A percentile compares a stretch with the other conserved stretches of the same genome.
These are phyloP conservation scores for Neurospora cerealis DNA, from an alignment of 495 filamentous ascomycete species.

Conservation along the genomic window DNA sequence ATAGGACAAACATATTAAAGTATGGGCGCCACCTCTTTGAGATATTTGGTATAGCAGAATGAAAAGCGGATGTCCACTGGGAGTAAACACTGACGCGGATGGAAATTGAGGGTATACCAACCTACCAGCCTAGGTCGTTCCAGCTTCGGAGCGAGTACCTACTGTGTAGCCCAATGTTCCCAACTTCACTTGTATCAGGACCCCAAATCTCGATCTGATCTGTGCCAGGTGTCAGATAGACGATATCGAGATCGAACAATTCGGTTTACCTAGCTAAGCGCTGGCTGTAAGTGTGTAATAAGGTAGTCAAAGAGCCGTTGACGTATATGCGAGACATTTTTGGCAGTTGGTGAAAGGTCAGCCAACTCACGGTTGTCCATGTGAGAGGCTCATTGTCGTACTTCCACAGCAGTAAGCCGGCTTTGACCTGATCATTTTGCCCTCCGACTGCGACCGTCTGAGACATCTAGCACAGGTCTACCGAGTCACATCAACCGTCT, in stretches of 20 bases:
- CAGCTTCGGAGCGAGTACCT: not conserved
- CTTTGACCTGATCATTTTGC: not conserved
- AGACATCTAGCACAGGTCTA: not conserved
- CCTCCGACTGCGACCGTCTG: not conserved
- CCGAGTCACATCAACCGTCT: not conserved
- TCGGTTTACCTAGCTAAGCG: not conserved
- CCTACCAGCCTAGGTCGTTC: not conserved
- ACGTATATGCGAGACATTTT: not conserved
- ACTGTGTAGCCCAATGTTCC: not conserved
- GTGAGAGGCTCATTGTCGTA: not conserved
- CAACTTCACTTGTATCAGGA: not conserved
- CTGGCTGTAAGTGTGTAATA: not conserved
- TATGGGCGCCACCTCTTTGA: not conserved
- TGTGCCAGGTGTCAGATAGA: not conserved
- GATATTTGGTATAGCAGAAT: not conserved
- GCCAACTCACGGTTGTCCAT: not conserved
- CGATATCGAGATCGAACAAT: not conserved
- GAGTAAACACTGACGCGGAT: not conserved
- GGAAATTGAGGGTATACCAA: not conserved
- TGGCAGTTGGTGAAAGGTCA: not conserved
- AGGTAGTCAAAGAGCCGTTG: not conserved
- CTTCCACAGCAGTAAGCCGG: not conserved
- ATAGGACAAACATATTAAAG: not conserved
- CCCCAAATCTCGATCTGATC: not conserved
- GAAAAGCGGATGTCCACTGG: not conserved